These are phyloP conservation scores for Ascosphaera apis DNA, from an alignment of 2,329 filamentous ascomycete species.

Conservation along the genomic window DNA sequence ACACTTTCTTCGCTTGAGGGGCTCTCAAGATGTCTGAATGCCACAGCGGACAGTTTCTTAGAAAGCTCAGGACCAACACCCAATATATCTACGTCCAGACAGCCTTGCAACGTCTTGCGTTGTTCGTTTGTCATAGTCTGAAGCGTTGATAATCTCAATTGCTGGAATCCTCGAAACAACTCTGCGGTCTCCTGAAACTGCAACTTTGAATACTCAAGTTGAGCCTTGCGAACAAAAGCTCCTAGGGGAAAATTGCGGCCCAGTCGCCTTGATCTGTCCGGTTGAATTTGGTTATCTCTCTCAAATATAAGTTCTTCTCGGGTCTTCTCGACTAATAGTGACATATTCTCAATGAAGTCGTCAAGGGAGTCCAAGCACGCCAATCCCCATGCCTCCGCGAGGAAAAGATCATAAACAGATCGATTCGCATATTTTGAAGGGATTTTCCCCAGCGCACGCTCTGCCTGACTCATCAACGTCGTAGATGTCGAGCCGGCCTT, in stretches of 20 bases:
- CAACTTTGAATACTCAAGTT: slow-evolving; percentile 57
- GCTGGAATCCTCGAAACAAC: slow-evolving; percentile 64
- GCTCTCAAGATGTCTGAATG: slow-evolving; percentile 26
- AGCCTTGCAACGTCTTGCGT: slow-evolving; percentile 20
- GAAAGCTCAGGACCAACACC: slow-evolving; percentile 31
- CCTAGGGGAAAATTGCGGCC: slow-evolving; percentile 59
- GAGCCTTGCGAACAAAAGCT: slow-evolving; percentile 50
- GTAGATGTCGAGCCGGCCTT: slow-evolving; percentile 1
- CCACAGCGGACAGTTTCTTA: slow-evolving; percentile 25
- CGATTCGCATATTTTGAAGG: slow-evolving; percentile 38
- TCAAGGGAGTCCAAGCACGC: slow-evolving; percentile 64
- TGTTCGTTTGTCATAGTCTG: slow-evolving; percentile 33
- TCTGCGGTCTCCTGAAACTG: slow-evolving; percentile 56
- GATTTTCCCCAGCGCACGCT: slow-evolving; percentile 13
- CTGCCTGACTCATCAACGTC: slow-evolving; percentile 1
- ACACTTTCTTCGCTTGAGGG: slow-evolving; percentile 16
- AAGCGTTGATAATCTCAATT: slow-evolving; percentile 56
- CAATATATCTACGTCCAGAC: slow-evolving; percentile 40
- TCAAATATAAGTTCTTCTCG: slow-evolving; percentile 36
- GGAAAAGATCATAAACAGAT: slow-evolving; percentile 69
- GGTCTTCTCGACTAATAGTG: slow-evolving; percentile 35
- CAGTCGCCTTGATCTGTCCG: slow-evolving; percentile 30
- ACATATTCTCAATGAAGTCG: slow-evolving; percentile 43
- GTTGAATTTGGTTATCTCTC: slow-evolving; percentile 25
- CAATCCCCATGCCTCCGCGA: slow-evolving; percentile 62